Evolutionary conservation across 768 basidiomycete species (phyloP).

Genomic region (Russula sp.): DNA sequence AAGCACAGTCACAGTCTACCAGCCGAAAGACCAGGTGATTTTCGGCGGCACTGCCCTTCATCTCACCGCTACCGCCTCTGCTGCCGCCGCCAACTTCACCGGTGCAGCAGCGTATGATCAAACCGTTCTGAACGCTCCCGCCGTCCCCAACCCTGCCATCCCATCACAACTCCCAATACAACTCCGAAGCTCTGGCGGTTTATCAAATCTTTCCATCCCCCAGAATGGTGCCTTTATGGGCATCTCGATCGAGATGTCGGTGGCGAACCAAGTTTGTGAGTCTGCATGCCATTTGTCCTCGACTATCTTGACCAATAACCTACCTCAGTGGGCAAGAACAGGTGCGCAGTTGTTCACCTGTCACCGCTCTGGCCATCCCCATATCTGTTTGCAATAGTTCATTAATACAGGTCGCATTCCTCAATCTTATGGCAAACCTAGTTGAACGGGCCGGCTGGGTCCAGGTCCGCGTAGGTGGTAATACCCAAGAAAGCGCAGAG

Average conservation of each 20-base stretch:
- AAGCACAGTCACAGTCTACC: constrained; percentile 3
- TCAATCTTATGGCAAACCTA: constrained; percentile 71
- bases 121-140: constrained; percentile 43
- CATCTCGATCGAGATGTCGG: constrained; percentile 73
- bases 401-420: constrained; percentile 51
- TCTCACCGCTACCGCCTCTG: constrained; percentile 22
- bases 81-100: constrained; percentile 37
- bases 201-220: constrained; percentile 34
- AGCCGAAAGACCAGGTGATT: constrained; percentile 19
- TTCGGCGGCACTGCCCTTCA: constrained; percentile 13
- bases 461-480: constrained; percentile 66
- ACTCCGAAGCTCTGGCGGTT: constrained; percentile 26
- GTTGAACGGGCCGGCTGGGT: constrained; percentile 54
- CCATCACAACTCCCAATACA: constrained; percentile 39
- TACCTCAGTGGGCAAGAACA: constrained; percentile 43
- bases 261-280: constrained; percentile 59
- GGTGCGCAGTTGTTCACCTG: neutral
- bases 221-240: constrained; percentile 55
- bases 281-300: constrained; percentile 13
- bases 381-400: constrained; percentile 30
- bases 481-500: constrained; percentile 62
- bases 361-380: neutral
- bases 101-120: constrained; percentile 46
- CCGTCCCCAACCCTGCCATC: constrained; percentile 40
- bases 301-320: neutral